These are phyloP conservation scores for Phytophthora uliginosa DNA, from an alignment of 352 stramenopile species.

Conservation along the genomic window DNA sequence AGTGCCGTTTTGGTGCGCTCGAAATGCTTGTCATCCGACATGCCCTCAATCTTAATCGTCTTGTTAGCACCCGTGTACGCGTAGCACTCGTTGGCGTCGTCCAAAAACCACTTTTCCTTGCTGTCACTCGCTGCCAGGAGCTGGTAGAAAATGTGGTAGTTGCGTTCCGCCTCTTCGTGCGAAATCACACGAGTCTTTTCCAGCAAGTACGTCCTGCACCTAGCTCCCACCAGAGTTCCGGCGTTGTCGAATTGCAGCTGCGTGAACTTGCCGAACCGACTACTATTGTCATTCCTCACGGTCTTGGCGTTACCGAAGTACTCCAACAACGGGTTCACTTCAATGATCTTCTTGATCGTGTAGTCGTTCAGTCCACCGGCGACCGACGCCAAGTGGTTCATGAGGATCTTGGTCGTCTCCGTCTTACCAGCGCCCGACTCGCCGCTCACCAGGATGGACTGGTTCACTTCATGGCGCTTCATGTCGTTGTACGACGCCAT, in stretches of 20 bases:
- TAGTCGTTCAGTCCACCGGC: constrained; percentile 72
- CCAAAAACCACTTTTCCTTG: constrained; percentile 57
- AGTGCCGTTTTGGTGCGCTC: constrained; percentile 73
- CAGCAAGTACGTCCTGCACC: constrained; percentile 92
- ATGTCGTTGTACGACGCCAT: constrained; percentile 80
- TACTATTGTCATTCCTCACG: constrained; percentile 97
- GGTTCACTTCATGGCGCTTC: constrained; percentile 69
- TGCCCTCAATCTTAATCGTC: constrained; percentile 73
- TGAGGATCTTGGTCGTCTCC: constrained; percentile 92
- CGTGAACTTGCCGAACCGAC: constrained; percentile 98
- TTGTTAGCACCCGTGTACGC: constrained; percentile 72
- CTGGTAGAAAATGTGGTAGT: constrained; percentile 92
- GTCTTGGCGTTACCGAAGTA: constrained; percentile 95
- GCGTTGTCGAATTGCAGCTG: constrained; percentile 93
- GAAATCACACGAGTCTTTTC: constrained; percentile 94
- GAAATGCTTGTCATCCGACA: constrained; percentile 80
- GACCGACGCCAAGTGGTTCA: constrained; percentile 87
- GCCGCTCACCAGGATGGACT: constrained; percentile 90
- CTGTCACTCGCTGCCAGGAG: constrained; percentile 41
- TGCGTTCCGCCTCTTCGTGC: constrained; percentile 73
- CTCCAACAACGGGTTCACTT: constrained; percentile 88
- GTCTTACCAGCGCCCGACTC: constrained; percentile 91
- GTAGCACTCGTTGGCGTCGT: constrained; percentile 59
- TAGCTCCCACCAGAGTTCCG: constrained; percentile 78
- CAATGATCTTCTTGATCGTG: constrained; percentile 87